phyloP scores from a whole-genome alignment of 805 yeast species.

The Isabelozyma gotoi region DNA sequence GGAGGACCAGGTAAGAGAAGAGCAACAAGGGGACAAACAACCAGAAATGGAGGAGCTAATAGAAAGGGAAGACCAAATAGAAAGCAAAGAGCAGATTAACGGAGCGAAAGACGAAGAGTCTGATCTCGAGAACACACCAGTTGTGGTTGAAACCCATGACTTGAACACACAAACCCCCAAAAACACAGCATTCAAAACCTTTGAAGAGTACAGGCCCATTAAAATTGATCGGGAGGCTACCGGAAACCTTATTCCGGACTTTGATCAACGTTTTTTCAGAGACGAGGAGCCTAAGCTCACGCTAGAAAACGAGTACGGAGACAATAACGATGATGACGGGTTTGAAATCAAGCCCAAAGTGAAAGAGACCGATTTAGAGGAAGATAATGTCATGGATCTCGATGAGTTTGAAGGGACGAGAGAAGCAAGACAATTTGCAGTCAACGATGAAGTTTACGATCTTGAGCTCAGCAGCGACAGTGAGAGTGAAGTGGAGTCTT shows the following conservation, averaged over 20 bases:
- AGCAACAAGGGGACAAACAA: too few species aligned
- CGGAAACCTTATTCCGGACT: background rate
- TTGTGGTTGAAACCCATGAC: background rate
- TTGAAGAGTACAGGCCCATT: background rate
- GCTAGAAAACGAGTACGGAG: slow-evolving; percentile 2
- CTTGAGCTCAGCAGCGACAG: background rate
- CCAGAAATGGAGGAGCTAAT: too few species aligned
- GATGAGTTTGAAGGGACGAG: slow-evolving; percentile 2
- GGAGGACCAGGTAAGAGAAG: slow-evolving; percentile 2
- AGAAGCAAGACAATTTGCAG: background rate
- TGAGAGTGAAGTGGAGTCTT: background rate
- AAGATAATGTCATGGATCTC: slow-evolving; percentile 5
- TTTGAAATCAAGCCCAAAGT: background rate
- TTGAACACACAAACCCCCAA: background rate
- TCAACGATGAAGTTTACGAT: background rate
- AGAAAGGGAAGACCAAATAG: background rate
- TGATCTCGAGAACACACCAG: background rate
- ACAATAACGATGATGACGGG: slow-evolving; percentile 1
- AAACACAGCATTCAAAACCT: background rate
- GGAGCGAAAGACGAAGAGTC: background rate
- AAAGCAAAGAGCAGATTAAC: background rate
- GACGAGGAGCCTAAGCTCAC: background rate
- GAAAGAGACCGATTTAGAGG: slow-evolving; percentile 2
- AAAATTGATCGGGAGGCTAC: background rate
- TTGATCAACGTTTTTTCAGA: background rate